Evolutionary conservation across 495 filamentous ascomycete genomes (phyloP).

Genomic region (Neurospora tetrasperma): DNA sequence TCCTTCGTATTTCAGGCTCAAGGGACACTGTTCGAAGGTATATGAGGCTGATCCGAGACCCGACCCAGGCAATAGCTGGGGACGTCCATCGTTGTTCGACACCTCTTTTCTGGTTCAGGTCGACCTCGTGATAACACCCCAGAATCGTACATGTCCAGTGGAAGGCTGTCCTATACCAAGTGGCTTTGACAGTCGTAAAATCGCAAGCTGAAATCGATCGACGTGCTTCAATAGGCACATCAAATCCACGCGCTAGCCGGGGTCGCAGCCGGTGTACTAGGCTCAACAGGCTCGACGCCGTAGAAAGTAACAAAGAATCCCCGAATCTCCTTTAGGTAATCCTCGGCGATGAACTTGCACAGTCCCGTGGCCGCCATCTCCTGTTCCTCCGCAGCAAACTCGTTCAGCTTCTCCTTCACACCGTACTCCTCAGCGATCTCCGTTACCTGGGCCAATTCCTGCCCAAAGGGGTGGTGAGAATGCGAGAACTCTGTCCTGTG

Average conservation of each 20-base stretch:
- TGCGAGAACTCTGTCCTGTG: conserved; percentile 23
- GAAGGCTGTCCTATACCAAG: background rate
- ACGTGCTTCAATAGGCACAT: background rate
- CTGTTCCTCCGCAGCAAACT: conserved; percentile 63
- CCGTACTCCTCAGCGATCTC: conserved; percentile 86
- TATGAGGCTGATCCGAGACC: background rate
- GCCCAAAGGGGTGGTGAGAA: conserved; percentile 49
- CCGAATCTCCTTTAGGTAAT: conserved; percentile 77
- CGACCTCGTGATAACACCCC: background rate
- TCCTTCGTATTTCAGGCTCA: background rate
- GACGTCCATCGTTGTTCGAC: background rate
- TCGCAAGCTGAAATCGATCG: background rate
- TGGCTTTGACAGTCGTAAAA: background rate
- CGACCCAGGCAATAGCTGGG: background rate
- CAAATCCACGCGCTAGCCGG: conserved; percentile 1
- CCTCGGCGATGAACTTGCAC: conserved; percentile 62
- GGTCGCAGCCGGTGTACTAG: conserved; percentile 12
- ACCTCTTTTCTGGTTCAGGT: background rate
- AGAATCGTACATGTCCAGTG: background rate
- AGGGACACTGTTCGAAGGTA: background rate
- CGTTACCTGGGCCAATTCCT: conserved; percentile 63
- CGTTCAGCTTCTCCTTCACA: conserved; percentile 46
- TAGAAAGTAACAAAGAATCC: conserved; percentile 46
- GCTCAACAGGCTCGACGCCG: conserved; percentile 5
- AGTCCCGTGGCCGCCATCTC: conserved; percentile 56